These are phyloP conservation scores for Brettanomyces nanus DNA, from an alignment of 805 yeast species.

Conservation along the genomic window DNA sequence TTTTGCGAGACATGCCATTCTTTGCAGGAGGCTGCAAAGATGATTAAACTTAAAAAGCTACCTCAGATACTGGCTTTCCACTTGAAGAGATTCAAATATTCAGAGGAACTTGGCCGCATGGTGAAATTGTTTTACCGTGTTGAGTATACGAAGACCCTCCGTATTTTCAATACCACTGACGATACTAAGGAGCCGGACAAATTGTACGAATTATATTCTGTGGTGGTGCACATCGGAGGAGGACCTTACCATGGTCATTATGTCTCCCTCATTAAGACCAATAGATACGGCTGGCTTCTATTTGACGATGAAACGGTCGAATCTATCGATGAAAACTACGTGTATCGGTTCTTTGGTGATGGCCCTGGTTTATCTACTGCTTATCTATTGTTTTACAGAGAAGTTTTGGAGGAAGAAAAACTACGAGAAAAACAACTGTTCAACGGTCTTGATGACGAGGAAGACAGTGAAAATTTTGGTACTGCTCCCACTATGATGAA, in stretches of 20 bases:
- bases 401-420: constrained; percentile 34
- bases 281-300: constrained; percentile 75
- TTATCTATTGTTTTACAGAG: constrained; percentile 76
- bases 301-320: constrained; percentile 96
- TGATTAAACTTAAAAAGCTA: constrained; percentile 67
- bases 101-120: constrained; percentile 71
- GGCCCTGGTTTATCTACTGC: constrained; percentile 86
- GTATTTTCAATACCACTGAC: constrained; percentile 62
- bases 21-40: constrained; percentile 87
- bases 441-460: constrained; percentile 21
- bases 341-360: constrained; percentile 81
- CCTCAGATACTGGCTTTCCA: constrained; percentile 80
- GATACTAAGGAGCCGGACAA: constrained; percentile 43
- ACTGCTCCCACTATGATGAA: background rate
- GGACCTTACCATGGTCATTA: constrained; percentile 98
- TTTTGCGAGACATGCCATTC: constrained; percentile 88
- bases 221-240: constrained; percentile 93
- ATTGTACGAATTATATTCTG: constrained; percentile 73
- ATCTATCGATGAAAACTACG: constrained; percentile 73
- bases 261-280: constrained; percentile 76
- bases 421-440: constrained; percentile 22
- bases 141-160: constrained; percentile 64
- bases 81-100: constrained; percentile 85
- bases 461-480: background rate
- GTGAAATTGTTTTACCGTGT: constrained; percentile 83